Evolutionary conservation across 441 rosid genomes (phyloP).

Genomic region (Arabidopsis lyrata): DNA sequence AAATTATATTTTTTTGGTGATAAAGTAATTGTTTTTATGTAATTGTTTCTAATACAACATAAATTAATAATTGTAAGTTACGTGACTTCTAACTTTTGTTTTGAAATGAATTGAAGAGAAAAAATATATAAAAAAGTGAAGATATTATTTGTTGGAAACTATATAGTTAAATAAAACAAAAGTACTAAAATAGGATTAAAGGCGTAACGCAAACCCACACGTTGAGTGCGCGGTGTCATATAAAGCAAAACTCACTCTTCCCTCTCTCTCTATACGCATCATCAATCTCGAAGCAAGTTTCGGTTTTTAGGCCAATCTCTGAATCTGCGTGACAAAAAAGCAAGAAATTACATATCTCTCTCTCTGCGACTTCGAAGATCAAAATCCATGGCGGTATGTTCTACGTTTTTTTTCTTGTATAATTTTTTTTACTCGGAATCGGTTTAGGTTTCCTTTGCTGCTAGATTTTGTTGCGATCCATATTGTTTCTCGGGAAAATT

Average conservation of each 20-base stretch:
- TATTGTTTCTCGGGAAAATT: neutral
- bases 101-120: too few relatives aligned
- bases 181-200: conserved; percentile 25
- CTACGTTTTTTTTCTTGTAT: neutral
- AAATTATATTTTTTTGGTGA: too few relatives aligned
- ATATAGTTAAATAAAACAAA: neutral
- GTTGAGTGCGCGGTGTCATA: conserved; percentile 42
- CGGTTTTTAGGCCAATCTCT: conserved; percentile 24
- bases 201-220: conserved; percentile 44
- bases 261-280: conserved; percentile 15
- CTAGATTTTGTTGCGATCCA: conserved; percentile 23
- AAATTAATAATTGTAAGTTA: too few relatives aligned
- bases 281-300: conserved; percentile 30
- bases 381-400: conserved; percentile 48
- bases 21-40: too few relatives aligned
- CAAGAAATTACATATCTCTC: conserved; percentile 13
- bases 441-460: neutral
- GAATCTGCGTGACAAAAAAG: conserved; percentile 21
- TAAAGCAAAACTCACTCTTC: conserved; percentile 32
- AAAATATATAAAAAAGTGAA: neutral
- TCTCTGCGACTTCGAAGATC: conserved; percentile 23
- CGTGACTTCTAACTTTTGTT: too few relatives aligned
- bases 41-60: too few relatives aligned
- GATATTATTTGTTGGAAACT: neutral
- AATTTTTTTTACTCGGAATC: neutral